phyloP scores from a whole-genome alignment of 1,284 basidiomycete species.

The Ustilago xerochloae region DNA sequence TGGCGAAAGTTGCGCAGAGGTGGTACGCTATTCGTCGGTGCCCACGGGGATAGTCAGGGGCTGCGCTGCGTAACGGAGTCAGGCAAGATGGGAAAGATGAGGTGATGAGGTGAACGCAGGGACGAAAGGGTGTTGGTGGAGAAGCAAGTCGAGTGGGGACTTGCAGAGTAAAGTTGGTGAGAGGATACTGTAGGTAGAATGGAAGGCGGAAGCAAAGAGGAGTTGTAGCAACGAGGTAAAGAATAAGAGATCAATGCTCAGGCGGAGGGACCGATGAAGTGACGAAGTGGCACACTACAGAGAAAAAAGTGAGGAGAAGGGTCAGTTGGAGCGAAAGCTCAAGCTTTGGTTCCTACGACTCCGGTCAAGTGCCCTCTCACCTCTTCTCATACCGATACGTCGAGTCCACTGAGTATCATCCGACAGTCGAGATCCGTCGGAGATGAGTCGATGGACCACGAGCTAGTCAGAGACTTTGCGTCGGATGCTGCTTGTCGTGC shows the following conservation, averaged over 20 bases:
- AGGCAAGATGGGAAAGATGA: background rate
- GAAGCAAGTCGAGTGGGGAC: background rate
- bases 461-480: too few relatives aligned
- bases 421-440: too few relatives aligned
- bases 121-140: background rate
- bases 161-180: background rate
- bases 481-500: too few relatives aligned
- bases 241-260: background rate
- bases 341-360: too few relatives aligned
- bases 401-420: too few relatives aligned
- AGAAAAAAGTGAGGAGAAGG: background rate
- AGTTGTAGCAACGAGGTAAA: background rate
- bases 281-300: background rate
- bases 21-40: background rate
- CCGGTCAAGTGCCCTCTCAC: too few relatives aligned
- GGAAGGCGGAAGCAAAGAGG: background rate
- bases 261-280: background rate
- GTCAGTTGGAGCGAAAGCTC: too few relatives aligned
- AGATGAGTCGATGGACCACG: too few relatives aligned
- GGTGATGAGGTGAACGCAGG: background rate
- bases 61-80: slow-evolving; percentile 1
- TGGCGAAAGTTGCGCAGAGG: background rate
- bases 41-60: background rate
- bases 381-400: too few relatives aligned
- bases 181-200: background rate